phyloP scores from a whole-genome alignment of 495 filamentous ascomycete species.

The Glutinoglossum americanum region DNA sequence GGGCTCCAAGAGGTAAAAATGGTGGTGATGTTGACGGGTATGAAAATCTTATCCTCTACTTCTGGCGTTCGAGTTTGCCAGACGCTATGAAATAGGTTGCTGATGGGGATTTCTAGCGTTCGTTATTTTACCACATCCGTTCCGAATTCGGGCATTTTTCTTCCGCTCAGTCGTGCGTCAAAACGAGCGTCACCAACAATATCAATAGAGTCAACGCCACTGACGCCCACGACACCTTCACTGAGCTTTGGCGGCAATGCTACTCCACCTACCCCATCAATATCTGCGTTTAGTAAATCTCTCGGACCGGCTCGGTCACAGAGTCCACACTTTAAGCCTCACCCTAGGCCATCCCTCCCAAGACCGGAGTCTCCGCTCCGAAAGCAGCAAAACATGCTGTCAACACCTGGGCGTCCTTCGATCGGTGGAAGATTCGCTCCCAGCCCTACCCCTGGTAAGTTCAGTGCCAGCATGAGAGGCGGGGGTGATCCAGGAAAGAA shows the following conservation, averaged over 20 bases:
- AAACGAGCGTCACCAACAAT: slow-evolving; percentile 41
- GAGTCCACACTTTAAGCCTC: slow-evolving; percentile 47
- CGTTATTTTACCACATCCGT: slow-evolving; percentile 67
- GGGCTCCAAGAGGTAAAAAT: slow-evolving; percentile 74
- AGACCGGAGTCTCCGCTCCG: slow-evolving; percentile 68
- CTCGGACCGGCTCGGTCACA: slow-evolving; percentile 55
- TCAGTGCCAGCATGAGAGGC: slow-evolving; percentile 33
- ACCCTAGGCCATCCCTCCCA: slow-evolving; percentile 52
- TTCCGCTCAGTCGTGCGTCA: slow-evolving; percentile 67
- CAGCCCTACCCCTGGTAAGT: slow-evolving; percentile 45
- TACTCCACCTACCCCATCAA: slow-evolving; percentile 42
- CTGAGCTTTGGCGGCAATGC: slow-evolving; percentile 7
- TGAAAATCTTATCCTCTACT: slow-evolving; percentile 10
- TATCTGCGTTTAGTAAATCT: slow-evolving; percentile 58
- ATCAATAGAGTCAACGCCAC: slow-evolving; percentile 34
- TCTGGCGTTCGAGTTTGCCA: neutral
- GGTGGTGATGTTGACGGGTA: slow-evolving; percentile 92
- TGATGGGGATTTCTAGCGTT: slow-evolving; percentile 23
- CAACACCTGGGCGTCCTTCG: slow-evolving; percentile 34
- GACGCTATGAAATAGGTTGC: slow-evolving; percentile 5
- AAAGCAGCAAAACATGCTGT: slow-evolving; percentile 22
- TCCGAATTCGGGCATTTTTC: slow-evolving; percentile 76
- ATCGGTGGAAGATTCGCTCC: slow-evolving; percentile 35
- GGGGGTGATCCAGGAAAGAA: slow-evolving; percentile 34
- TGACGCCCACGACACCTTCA: slow-evolving; percentile 38